Evolutionary conservation across 2,329 filamentous ascomycete species (phyloP).

Genomic region (Colletotrichum salicis): DNA sequence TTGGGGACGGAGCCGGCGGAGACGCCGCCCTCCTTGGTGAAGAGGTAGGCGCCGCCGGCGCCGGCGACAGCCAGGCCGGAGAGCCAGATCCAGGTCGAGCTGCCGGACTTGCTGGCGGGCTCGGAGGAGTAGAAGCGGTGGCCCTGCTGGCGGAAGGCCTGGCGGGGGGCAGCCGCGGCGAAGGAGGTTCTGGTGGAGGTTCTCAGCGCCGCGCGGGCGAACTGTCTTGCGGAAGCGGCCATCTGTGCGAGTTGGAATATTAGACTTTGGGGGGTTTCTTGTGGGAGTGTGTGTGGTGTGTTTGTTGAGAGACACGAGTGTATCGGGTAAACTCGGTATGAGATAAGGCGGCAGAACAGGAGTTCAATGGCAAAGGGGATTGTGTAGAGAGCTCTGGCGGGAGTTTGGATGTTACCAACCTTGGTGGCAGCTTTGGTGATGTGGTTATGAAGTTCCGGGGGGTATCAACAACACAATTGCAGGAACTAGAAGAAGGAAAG

Average conservation of each 20-base stretch:
- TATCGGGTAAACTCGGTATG: slow-evolving; percentile 7
- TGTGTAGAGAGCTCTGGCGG: slow-evolving; percentile 8
- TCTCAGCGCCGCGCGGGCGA: slow-evolving; percentile 69
- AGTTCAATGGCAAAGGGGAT: slow-evolving; percentile 19
- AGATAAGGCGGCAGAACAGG: slow-evolving; percentile 1
- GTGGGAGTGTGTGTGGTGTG: not conserved
- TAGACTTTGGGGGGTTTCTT: not conserved
- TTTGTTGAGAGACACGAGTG: not conserved
- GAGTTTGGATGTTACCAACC: slow-evolving; percentile 1
- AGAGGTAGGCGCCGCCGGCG: slow-evolving; percentile 74
- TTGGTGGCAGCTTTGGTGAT: slow-evolving; percentile 19
- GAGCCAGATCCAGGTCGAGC: slow-evolving; percentile 64
- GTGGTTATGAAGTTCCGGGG: slow-evolving; percentile 5
- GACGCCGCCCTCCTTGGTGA: slow-evolving; percentile 67
- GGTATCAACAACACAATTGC: slow-evolving; percentile 12
- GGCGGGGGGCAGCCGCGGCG: slow-evolving; percentile 67
- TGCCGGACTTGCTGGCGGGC: slow-evolving; percentile 60
- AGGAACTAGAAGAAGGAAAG: not conserved
- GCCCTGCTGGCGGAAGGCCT: slow-evolving; percentile 77
- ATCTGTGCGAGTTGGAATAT: slow-evolving; percentile 14
- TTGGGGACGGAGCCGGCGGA: slow-evolving; percentile 57
- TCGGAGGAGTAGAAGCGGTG: slow-evolving; percentile 85
- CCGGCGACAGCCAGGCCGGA: slow-evolving; percentile 68
- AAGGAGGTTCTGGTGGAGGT: slow-evolving; percentile 69
- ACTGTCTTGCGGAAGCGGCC: slow-evolving; percentile 49